Base-by-base conservation (phyloP, 306 rosid genomes). In the Citrullus amarus region DNA sequence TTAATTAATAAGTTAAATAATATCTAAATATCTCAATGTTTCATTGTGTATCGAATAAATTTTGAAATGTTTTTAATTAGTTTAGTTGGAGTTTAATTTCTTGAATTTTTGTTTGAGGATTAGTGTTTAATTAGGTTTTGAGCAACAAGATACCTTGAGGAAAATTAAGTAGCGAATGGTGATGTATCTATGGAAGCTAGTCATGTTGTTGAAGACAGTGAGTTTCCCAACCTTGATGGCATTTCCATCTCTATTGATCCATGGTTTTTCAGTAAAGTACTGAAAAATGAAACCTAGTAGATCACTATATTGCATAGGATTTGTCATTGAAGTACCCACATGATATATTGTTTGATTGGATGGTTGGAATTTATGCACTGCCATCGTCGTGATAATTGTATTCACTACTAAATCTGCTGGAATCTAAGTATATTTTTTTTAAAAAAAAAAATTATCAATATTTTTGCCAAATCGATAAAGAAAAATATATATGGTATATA, bases 391-490 rank as follows among this genome's bases (percentile, higher is more conserved):
- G 9, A 53, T 53, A 17, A 53, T 53, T n/a, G 96, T 81, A 88
- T 93, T 93, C 69, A 93, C 94, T 78, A 93, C 98, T 87, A 89
- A 75, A 20, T 93, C 98, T 2, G 93, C 98, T 5, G 98, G 98
- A 18, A 91, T 83, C 98, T 92, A 10, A 22, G 1, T 48, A 48
- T 16, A 59, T 58, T 15, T 1, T 15, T 3, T 41, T 43, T 1
- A 3, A 34, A 2, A 2, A 34, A 2, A 2, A 36, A 36, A 5
- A 3, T 36, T 36, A 5, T 36, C 39, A 36, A 36, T 36, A 36
- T 44, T 44, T 54, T 54, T 54, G 6, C 16, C 22, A 54, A 54
- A 14, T 48, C 54, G 13, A 12, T 48, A 12, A 12, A 48, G 4
- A 48, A 4, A 48, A 2, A 48, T 48, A 48, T 48, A 48, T 12